Evolutionary conservation across 441 rosid species (phyloP).

Genomic region (Pelargonium fulgidum): DNA sequence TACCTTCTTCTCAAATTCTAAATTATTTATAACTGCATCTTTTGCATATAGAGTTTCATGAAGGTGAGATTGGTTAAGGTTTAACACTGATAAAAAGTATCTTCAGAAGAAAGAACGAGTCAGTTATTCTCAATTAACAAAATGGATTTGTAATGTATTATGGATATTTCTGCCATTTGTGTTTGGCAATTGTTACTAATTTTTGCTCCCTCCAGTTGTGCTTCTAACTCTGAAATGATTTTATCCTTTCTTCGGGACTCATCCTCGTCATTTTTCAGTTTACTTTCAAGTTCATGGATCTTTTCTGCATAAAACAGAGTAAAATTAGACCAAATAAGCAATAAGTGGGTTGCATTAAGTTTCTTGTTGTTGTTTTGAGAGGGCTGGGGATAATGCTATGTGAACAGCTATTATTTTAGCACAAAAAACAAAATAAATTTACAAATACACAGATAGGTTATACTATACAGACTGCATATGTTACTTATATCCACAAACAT

Average conservation of each 20-base stretch:
- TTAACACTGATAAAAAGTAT: conserved; percentile 22
- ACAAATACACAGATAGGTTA: background rate
- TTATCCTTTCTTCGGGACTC: conserved; percentile 47
- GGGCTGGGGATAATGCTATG: background rate
- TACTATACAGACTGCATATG: background rate
- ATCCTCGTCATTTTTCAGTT: conserved; percentile 35
- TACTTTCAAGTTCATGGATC: conserved; percentile 46
- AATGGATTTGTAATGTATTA: conserved; percentile 7
- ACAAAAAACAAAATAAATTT: background rate
- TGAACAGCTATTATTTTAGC: conserved; percentile 1
- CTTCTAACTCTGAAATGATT: conserved; percentile 49
- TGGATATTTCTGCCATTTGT: conserved; percentile 74
- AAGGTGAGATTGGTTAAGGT: conserved; percentile 61
- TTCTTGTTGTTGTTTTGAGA: background rate
- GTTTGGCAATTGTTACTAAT: conserved; percentile 30
- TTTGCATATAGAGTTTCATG: conserved; percentile 54
- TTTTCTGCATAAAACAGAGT: conserved; percentile 42
- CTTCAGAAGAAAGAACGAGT: conserved; percentile 18
- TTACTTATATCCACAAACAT: background rate
- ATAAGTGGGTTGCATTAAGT: conserved; percentile 6
- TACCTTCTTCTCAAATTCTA: conserved; percentile 61
- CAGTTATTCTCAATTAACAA: conserved; percentile 7
- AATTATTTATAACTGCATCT: conserved; percentile 53
- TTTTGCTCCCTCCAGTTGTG: conserved; percentile 44
- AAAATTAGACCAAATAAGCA: conserved; percentile 8